phyloP scores from a whole-genome alignment of 177 flowering plant species.

The Tripterygium wilfordii region DNA sequence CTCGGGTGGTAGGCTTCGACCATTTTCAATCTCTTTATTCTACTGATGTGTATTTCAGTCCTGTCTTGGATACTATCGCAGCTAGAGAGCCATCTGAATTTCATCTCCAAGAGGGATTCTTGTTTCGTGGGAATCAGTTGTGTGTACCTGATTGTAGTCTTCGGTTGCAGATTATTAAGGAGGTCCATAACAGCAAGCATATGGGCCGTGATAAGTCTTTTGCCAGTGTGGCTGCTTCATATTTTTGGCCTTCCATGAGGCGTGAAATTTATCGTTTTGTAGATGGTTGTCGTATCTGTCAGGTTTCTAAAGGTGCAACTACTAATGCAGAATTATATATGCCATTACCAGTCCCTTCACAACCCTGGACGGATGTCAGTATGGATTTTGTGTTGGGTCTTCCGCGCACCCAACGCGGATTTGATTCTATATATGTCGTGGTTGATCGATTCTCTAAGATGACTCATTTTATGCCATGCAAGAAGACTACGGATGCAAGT shows the following conservation, averaged over 20 bases:
- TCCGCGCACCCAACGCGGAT: not conserved
- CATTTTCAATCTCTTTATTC: too few relatives aligned
- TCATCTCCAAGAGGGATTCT: too few relatives aligned
- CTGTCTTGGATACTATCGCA: too few relatives aligned
- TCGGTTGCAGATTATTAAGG: not conserved
- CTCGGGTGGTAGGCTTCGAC: too few relatives aligned
- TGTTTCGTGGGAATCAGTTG: not conserved
- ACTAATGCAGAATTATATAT: not conserved
- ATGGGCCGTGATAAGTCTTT: not conserved
- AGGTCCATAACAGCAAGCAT: not conserved
- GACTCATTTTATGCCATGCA: too few relatives aligned
- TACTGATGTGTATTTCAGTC: too few relatives aligned
- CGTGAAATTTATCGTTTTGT: not conserved
- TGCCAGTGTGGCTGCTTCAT: not conserved
- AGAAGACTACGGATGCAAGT: too few relatives aligned
- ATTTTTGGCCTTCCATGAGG: not conserved
- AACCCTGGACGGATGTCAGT: not conserved
- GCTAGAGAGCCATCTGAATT: too few relatives aligned
- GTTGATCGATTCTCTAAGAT: not conserved
- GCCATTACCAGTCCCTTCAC: not conserved
- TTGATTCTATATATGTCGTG: not conserved
- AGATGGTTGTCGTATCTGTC: not conserved
- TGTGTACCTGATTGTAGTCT: not conserved
- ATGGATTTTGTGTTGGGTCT: not conserved
- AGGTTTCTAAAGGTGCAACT: not conserved